Evolutionary conservation across 2,329 filamentous ascomycete species (phyloP).

Genomic region (Arachnomyces sp.): DNA sequence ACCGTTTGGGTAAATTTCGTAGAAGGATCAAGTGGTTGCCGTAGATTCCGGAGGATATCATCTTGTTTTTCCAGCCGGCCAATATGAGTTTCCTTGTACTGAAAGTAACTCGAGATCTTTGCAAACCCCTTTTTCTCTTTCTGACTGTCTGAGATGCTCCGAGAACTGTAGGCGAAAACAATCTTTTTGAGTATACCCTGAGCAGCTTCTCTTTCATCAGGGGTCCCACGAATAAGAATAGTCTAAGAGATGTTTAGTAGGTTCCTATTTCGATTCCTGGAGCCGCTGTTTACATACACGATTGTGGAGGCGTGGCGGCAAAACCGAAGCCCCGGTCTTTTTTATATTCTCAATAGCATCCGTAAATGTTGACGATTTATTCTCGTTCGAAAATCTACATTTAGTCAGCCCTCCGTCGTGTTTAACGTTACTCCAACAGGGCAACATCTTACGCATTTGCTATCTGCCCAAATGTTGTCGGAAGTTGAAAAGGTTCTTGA

Average conservation of each 20-base stretch:
- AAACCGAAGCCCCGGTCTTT: slow-evolving; percentile 21
- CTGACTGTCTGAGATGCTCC: slow-evolving; percentile 4
- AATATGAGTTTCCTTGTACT: slow-evolving; percentile 18
- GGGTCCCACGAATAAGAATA: slow-evolving; percentile 21
- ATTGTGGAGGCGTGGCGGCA: slow-evolving; percentile 18
- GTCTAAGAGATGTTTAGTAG: slow-evolving; percentile 11
- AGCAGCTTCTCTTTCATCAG: slow-evolving; percentile 17
- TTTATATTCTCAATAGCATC: slow-evolving; percentile 19
- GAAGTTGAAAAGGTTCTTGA: no score
- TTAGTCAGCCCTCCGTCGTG: not conserved
- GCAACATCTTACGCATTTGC: no score
- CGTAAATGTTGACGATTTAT: not conserved
- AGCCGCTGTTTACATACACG: slow-evolving; percentile 11
- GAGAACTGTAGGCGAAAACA: slow-evolving; percentile 4
- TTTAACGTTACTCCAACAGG: no score
- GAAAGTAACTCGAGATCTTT: slow-evolving; percentile 19
- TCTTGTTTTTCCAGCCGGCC: slow-evolving; percentile 19
- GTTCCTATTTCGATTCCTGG: not conserved
- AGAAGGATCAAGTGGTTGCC: slow-evolving; percentile 18
- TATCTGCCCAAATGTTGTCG: no score
- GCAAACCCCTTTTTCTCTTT: slow-evolving; percentile 17
- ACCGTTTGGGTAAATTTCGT: slow-evolving; percentile 21
- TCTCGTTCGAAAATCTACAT: slow-evolving; percentile 4
- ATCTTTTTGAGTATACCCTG: slow-evolving; percentile 14
- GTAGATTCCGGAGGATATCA: slow-evolving; percentile 17